Evolutionary conservation across 1,284 basidiomycete species (phyloP), one percentile per base, ranked within the genome.

Genomic region (Inonotus hispidus): DNA sequence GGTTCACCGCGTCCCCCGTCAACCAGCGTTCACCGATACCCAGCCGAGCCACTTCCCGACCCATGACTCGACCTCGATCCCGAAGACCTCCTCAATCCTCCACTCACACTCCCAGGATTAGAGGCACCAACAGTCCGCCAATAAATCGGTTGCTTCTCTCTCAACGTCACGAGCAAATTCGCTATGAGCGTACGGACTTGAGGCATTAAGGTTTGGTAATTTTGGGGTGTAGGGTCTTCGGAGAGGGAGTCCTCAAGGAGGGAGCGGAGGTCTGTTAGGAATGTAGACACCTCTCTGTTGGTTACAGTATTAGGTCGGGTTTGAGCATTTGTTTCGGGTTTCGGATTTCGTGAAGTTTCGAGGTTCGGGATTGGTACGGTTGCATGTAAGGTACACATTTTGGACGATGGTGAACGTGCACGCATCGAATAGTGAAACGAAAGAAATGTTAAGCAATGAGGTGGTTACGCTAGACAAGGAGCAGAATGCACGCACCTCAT

Each of bases 221-320:
- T 82, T 45, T 82, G 78, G 25, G 84, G 84, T 0, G 90, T 89
- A 0, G 93, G 87, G 10, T 90, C 84, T 70, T 96, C 92, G n/a
- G 89, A 84, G 23, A 97, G 82, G 69, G 92, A 90, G 53, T 82
- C 80, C 72, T 99, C 96, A 27, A 99, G 84, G 23, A 92, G 89
- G 6, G 75, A 72, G 49, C 96, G 86, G 6, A 99, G 83, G 59
- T 94, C 88, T 41, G 81, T 74, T 0, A 95, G 93, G 6, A 97
- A 84, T 0, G 84, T 81, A 64, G 88, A 83, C 35, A 98, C 83
- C 64, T 98, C 94, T 67, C 94, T 96, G 70, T 37, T 64, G 63
- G 50, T 64, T 54, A 11, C 27, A 35, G 32, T 32, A 32, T 32
- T 8, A 8, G 4, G 8, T 3, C 8, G 8, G 32, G 32, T 8